phyloP scores from a whole-genome alignment of 2,329 filamentous ascomycete genomes.

The Penicillium sp. region DNA sequence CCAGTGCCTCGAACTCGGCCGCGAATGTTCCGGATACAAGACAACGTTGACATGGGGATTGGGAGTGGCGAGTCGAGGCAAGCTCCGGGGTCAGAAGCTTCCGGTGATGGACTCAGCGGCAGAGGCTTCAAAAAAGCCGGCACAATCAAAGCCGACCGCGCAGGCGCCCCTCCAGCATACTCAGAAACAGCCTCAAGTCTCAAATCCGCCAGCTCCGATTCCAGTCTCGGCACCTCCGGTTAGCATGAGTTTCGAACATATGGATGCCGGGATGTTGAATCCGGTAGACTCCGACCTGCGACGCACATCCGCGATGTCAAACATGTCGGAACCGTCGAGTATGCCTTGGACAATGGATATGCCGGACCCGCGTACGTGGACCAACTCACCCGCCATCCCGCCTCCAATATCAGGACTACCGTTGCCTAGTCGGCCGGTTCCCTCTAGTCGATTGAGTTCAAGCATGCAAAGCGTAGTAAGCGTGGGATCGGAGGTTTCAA shows the following conservation, averaged over 20 bases:
- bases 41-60: constrained; percentile 96
- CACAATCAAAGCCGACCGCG: not conserved
- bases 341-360: constrained; percentile 24
- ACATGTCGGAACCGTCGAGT: constrained; percentile 13
- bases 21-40: constrained; percentile 94
- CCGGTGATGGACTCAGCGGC: constrained; percentile 54
- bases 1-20: constrained; percentile 86
- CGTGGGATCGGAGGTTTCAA: constrained; percentile 12
- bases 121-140: constrained; percentile 29
- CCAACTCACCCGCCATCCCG: constrained; percentile 12
- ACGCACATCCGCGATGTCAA: constrained; percentile 6
- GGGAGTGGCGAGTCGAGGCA: constrained; percentile 91
- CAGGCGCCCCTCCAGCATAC: constrained; percentile 6
- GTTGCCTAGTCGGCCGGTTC: constrained; percentile 14
- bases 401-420: constrained; percentile 25
- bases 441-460: constrained; percentile 13
- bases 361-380: constrained; percentile 25
- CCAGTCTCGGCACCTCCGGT: constrained; percentile 5
- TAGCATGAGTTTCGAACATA: constrained; percentile 3
- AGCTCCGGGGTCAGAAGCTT: constrained; percentile 84
- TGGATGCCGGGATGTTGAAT: constrained; percentile 2
- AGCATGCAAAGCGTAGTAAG: constrained; percentile 1
- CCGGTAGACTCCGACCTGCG: constrained; percentile 9
- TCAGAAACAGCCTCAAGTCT: constrained; percentile 1
- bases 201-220: constrained; percentile 4